Evolutionary conservation across 2,329 filamentous ascomycete species (phyloP).

Genomic region (Epichloe elymi): DNA sequence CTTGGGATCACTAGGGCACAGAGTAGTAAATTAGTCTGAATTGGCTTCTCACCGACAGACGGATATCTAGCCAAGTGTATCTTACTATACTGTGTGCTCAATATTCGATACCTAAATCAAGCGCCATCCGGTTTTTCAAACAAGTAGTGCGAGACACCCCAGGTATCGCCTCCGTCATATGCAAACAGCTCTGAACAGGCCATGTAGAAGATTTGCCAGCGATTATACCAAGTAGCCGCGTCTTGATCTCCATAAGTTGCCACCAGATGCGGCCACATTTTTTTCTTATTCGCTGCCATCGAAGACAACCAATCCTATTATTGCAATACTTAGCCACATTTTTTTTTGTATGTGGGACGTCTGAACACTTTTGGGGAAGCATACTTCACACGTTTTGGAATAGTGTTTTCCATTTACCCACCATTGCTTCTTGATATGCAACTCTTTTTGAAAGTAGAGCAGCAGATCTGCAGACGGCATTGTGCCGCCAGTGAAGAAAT

Average conservation of each 20-base stretch:
- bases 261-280: slow-evolving; percentile 50
- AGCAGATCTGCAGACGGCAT: slow-evolving; percentile 57
- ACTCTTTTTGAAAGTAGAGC: slow-evolving; percentile 51
- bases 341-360: background rate
- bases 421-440: slow-evolving; percentile 51
- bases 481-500: slow-evolving; percentile 62
- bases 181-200: slow-evolving; percentile 58
- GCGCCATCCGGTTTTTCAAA: slow-evolving; percentile 42
- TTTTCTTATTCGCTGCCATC: slow-evolving; percentile 43
- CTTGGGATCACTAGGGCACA: slow-evolving; percentile 73
- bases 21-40: no score
- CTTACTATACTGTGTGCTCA: background rate
- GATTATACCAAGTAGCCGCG: slow-evolving; percentile 49
- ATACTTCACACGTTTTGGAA: slow-evolving; percentile 54
- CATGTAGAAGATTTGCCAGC: slow-evolving; percentile 63
- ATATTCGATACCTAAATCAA: slow-evolving; percentile 1
- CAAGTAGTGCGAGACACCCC: slow-evolving; percentile 54
- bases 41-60: background rate
- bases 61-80: background rate
- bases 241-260: slow-evolving; percentile 52
- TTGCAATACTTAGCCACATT: background rate
- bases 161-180: slow-evolving; percentile 50
- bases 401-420: slow-evolving; percentile 59
- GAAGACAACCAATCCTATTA: slow-evolving; percentile 46
- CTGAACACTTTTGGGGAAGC: slow-evolving; percentile 9